Evolutionary conservation across 805 yeast species (phyloP).

Genomic region (Yarrowia keelungensis): DNA sequence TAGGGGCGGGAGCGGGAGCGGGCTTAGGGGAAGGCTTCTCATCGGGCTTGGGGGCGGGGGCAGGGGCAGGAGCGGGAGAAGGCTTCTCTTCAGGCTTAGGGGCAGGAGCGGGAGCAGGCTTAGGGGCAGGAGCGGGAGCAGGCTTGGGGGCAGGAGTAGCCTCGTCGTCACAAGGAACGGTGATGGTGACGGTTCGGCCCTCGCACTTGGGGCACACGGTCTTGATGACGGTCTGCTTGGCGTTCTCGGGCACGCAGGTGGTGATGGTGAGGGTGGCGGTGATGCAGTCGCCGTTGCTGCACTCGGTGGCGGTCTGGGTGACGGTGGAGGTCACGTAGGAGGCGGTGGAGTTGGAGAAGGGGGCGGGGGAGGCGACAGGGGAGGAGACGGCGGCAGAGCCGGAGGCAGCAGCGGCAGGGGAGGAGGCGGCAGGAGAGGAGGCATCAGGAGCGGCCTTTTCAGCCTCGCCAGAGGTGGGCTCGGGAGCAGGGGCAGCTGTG

Average conservation of each 20-base stretch:
- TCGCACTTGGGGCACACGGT: slow-evolving; percentile 23
- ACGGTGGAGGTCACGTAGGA: slow-evolving; percentile 19
- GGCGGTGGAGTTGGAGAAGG: slow-evolving; percentile 3
- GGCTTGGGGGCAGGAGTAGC: slow-evolving; percentile 9
- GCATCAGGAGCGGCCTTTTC: neutral
- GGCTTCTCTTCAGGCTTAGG: neutral
- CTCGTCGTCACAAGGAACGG: slow-evolving; percentile 13
- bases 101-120: neutral
- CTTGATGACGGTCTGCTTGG: slow-evolving; percentile 14
- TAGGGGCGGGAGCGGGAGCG: neutral
- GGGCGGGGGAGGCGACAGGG: neutral
- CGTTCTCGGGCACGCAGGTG: slow-evolving; percentile 17
- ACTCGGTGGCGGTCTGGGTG: slow-evolving; percentile 10
- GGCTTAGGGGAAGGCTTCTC: neutral
- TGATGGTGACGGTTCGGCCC: slow-evolving; percentile 28
- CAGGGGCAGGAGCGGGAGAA: neutral
- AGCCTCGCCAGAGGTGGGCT: neutral
- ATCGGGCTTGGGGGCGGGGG: slow-evolving; percentile 1
- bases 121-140: slow-evolving; percentile 4
- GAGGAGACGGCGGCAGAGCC: neutral
- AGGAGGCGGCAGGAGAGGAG: neutral
- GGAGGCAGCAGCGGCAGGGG: neutral
- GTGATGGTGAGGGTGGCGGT: slow-evolving; percentile 14
- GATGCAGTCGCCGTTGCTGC: slow-evolving; percentile 5
- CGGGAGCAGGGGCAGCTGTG: neutral